Evolutionary conservation across 352 stramenopile genomes (phyloP), one percentile per base, ranked within the genome.

Genomic region (Phytophthora cryptogea): DNA sequence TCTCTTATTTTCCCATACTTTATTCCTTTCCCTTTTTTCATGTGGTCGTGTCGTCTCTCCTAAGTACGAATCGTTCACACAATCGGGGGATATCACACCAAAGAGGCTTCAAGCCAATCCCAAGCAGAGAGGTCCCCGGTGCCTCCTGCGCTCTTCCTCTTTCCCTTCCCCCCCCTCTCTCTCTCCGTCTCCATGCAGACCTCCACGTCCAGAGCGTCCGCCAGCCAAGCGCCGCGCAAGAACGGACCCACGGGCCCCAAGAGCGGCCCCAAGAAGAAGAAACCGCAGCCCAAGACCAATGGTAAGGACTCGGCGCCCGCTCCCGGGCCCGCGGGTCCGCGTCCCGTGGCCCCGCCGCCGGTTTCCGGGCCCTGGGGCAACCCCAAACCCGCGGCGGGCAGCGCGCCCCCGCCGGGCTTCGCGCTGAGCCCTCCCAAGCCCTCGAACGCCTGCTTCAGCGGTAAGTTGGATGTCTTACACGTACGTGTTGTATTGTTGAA

Each of bases 251-350:
- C 35, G 33, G 39, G 51, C 26, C 37, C 67, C 50, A 82, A 78
- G 55, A 58, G 26, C 40, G 37, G 47, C 52, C 52, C 43, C 58
- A 82, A 81, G 59, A 81, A 82, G 47, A 82, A 82, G 58, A 73
- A 70, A 45, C 14, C 60, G 50, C 53, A 46, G 35, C 50, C 61
- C 43, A 71, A 74, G 52, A 54, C 14, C 36, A 59, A 66, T 43
- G 32, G 42, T 36, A 70, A 56, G 30, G 52, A 54, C 43, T 65
- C 70, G 35, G 58, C 60, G 27, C 20, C 20, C 20, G 47, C 44
- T 52, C 39, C 33, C 13, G 45, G 9, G 30, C 46, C 50, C 17
- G 54, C 47, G 8, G 59, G 49, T 52, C 52, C 63, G 26, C 59
- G 31, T 16, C 53, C 58, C 47, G 67, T 69, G 26, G 57, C 51